Conservation (phyloP, 2,329 filamentous ascomycete species). For the Karstenula rhodostoma region DNA sequence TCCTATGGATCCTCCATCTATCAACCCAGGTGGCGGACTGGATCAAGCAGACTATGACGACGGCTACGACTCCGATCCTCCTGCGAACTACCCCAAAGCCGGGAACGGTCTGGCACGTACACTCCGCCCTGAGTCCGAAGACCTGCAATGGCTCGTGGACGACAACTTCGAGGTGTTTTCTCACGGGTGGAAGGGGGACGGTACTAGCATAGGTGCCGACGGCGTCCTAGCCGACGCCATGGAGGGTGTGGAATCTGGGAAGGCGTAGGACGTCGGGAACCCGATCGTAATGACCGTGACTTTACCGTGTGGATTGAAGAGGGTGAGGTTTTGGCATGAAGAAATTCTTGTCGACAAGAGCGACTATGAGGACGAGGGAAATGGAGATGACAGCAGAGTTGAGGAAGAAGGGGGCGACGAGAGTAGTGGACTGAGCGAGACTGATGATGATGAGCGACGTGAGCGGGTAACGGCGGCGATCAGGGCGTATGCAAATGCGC, state of each 20-base stretch:
- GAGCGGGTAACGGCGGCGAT: too few species aligned
- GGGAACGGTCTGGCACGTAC: slow-evolving; percentile 66
- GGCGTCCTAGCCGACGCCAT: slow-evolving; percentile 23
- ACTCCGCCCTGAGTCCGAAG: slow-evolving; percentile 64
- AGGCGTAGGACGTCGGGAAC: slow-evolving; percentile 12
- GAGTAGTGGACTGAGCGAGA: slow-evolving; percentile 5
- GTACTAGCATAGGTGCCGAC: slow-evolving; percentile 42
- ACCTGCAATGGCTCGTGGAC: slow-evolving; percentile 69
- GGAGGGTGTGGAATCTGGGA: slow-evolving; percentile 4
- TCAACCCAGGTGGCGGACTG: slow-evolving; percentile 18
- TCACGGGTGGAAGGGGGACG: slow-evolving; percentile 53
- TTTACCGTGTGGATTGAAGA: not conserved
- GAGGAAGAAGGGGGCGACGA: not conserved
- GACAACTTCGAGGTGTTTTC: slow-evolving; percentile 67
- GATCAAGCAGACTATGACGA: slow-evolving; percentile 53
- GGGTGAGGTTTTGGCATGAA: not conserved
- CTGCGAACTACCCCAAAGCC: slow-evolving; percentile 68
- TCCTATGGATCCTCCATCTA: slow-evolving; percentile 27
- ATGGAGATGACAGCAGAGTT: too few species aligned
- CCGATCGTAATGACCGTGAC: not conserved
- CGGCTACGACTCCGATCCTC: slow-evolving; percentile 62
- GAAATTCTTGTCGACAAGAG: not conserved
- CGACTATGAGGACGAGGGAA: not conserved
- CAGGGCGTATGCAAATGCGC: too few species aligned
- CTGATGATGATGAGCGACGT: not conserved